These are phyloP conservation scores for Diaporthe aspalathi DNA, from an alignment of 2,329 filamentous ascomycete species.

Conservation along the genomic window DNA sequence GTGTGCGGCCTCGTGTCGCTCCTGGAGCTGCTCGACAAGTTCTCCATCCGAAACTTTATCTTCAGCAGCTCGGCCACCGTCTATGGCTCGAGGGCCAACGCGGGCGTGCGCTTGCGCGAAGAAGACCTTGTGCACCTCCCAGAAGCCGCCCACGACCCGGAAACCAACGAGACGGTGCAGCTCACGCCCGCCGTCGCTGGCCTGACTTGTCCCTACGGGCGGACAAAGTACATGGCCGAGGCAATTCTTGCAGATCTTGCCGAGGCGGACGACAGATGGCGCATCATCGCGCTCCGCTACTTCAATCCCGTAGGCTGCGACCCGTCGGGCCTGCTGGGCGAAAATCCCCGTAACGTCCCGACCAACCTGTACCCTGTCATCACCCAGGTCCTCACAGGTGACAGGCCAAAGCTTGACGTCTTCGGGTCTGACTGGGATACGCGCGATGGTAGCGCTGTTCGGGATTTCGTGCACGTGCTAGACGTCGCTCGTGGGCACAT, in stretches of 20 bases:
- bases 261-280: slow-evolving; percentile 69
- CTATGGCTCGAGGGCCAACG: slow-evolving; percentile 67
- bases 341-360: slow-evolving; percentile 70
- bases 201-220: slow-evolving; percentile 73
- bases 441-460: slow-evolving; percentile 72
- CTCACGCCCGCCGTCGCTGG: slow-evolving; percentile 57
- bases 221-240: slow-evolving; percentile 76
- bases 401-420: slow-evolving; percentile 64
- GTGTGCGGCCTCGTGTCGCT: slow-evolving; percentile 72
- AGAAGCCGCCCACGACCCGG: slow-evolving; percentile 57
- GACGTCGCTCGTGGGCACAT: slow-evolving; percentile 74
- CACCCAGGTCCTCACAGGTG: slow-evolving; percentile 69
- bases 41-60: slow-evolving; percentile 73
- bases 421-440: slow-evolving; percentile 76
- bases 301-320: slow-evolving; percentile 78
- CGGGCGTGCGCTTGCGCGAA: slow-evolving; percentile 63
- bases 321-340: slow-evolving; percentile 70
- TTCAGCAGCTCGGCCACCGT: slow-evolving; percentile 77
- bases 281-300: slow-evolving; percentile 72
- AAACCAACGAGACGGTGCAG: slow-evolving; percentile 43
- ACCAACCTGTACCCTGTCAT: slow-evolving; percentile 75
- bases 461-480: slow-evolving; percentile 76
- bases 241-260: slow-evolving; percentile 73
- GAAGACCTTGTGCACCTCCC: slow-evolving; percentile 65
- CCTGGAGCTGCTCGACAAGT: slow-evolving; percentile 65